These are phyloP conservation scores for Irpex sp. DNA, from an alignment of 1,284 basidiomycete species.

Conservation along the genomic window DNA sequence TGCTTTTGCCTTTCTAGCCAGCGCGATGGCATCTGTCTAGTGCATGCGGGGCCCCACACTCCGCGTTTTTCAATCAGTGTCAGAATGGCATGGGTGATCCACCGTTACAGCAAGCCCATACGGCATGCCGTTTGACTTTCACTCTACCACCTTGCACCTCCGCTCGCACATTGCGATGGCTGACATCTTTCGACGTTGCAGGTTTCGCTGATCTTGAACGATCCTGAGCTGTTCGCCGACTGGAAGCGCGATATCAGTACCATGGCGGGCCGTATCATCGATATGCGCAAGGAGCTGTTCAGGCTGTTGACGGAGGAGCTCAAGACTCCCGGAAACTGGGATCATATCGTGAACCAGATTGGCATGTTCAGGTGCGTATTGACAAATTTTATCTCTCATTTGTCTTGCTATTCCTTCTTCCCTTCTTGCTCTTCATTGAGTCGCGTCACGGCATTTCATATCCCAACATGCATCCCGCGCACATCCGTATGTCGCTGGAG, in stretches of 20 bases:
- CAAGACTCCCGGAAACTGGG: conserved; percentile 91
- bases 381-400: neutral
- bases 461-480: neutral
- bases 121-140: neutral
- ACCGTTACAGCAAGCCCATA: neutral
- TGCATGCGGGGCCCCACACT: neutral
- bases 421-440: neutral
- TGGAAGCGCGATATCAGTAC: conserved; percentile 91
- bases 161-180: neutral
- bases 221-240: conserved; percentile 68
- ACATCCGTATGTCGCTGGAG: neutral
- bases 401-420: neutral
- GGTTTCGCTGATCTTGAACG: conserved; percentile 79
- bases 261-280: conserved; percentile 91
- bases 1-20: neutral
- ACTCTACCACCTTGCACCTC: neutral
- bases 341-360: conserved; percentile 88
- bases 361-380: conserved; percentile 83
- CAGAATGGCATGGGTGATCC: neutral
- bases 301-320: conserved; percentile 77
- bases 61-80: neutral
- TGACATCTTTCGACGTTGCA: conserved; percentile 24
- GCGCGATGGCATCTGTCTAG: neutral
- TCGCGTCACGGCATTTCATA: neutral
- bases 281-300: conserved; percentile 83